Evolutionary conservation across 345 rosid species (phyloP).

Genomic region (Eucalyptus albens): DNA sequence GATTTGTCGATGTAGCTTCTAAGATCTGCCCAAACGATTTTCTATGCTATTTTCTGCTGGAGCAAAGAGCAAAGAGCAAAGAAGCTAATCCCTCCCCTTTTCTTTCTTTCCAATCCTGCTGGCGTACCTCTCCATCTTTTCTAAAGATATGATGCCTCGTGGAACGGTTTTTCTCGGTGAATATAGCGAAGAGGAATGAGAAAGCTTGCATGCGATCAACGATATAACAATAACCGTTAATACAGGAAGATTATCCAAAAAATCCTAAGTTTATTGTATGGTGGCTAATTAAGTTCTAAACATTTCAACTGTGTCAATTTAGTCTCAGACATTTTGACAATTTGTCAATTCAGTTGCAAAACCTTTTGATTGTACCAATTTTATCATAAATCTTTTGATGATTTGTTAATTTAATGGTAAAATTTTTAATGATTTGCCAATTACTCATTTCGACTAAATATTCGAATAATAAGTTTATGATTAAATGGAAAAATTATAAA

Average conservation of each 20-base stretch:
- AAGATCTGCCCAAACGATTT: not conserved
- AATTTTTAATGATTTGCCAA: too few species aligned
- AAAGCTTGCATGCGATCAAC: not conserved
- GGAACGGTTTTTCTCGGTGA: not conserved
- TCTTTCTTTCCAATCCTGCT: not conserved
- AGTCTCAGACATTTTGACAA: not conserved
- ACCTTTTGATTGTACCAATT: not conserved
- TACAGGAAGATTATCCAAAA: not conserved
- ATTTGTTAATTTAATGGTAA: not conserved
- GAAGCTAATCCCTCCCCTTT: not conserved
- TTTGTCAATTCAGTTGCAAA: too few species aligned
- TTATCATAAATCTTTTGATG: not conserved
- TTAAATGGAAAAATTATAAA: not conserved
- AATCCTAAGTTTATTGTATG: too few species aligned
- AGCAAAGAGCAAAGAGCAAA: not conserved
- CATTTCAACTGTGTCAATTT: too few species aligned
- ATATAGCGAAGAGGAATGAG: not conserved
- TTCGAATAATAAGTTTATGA: too few species aligned
- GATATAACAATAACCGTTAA: not conserved
- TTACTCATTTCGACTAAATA: too few species aligned
- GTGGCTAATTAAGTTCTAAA: accelerated
- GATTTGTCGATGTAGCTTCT: not conserved
- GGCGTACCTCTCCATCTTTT: not conserved
- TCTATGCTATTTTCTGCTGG: not conserved
- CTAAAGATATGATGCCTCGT: not conserved